Conservation (phyloP, 2,329 filamentous ascomycete species). For the Coleophoma eucalyptorum region DNA sequence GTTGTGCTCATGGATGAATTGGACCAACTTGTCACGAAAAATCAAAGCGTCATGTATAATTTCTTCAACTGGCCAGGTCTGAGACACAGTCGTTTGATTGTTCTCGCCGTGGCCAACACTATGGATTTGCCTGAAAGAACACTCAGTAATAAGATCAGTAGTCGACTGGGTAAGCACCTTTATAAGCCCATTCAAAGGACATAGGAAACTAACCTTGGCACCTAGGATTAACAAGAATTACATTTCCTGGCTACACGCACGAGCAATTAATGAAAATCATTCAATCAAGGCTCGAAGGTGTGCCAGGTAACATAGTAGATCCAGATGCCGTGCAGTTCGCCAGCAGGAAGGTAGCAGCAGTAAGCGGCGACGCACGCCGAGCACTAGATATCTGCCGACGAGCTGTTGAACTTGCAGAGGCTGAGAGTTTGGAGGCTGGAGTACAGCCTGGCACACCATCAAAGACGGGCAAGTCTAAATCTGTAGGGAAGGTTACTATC, state of each 20-base stretch:
- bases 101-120: conserved; percentile 95
- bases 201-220: conserved; percentile 3
- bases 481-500: conserved; percentile 71
- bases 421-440: conserved; percentile 45
- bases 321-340: conserved; percentile 94
- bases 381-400: conserved; percentile 93
- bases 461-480: conserved; percentile 33
- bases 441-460: conserved; percentile 54
- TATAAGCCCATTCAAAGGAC: too few species aligned
- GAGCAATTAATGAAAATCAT: conserved; percentile 98
- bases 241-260: conserved; percentile 95
- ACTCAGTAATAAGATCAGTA: conserved; percentile 97
- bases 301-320: conserved; percentile 86
- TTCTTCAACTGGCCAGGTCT: conserved; percentile 99
- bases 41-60: conserved; percentile 99
- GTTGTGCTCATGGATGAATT: conserved; percentile 98
- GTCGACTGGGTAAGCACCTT: conserved; percentile 55
- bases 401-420: conserved; percentile 91
- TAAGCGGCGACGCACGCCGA: conserved; percentile 88
- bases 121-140: conserved; percentile 98
- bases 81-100: conserved; percentile 87
- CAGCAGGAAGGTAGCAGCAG: conserved; percentile 91
- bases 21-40: conserved; percentile 95
- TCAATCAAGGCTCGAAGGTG: conserved; percentile 83
- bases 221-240: conserved; percentile 80